Evolutionary conservation across 345 rosid genomes (phyloP).

Genomic region (Heritiera littoralis): DNA sequence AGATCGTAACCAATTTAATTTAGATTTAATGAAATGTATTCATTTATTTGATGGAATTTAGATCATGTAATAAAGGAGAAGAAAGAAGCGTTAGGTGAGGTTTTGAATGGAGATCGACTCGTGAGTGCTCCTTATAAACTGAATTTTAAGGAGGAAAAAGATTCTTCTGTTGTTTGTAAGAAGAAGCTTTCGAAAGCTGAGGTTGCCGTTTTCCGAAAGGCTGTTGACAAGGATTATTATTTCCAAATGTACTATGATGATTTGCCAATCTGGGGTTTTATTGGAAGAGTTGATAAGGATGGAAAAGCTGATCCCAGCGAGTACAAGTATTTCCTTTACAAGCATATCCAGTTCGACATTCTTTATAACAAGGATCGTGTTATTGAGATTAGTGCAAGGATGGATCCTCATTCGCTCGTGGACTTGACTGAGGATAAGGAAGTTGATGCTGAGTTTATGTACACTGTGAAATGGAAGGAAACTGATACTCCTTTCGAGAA

Average conservation of each 20-base stretch:
- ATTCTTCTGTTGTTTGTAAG: conserved; percentile 61
- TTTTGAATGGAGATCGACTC: conserved; percentile 80
- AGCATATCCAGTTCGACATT: conserved; percentile 75
- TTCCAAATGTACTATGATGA: conserved; percentile 93
- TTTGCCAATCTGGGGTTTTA: conserved; percentile 87
- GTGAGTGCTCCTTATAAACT: conserved; percentile 87
- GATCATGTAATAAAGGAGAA: conserved; percentile 71
- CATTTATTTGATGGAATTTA: conserved; percentile 25
- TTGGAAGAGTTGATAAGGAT: conserved; percentile 83
- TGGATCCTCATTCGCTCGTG: conserved; percentile 71
- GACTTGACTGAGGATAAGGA: conserved; percentile 83
- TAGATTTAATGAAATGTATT: not conserved
- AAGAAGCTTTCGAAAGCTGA: conserved; percentile 57
- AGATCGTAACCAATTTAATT: not conserved
- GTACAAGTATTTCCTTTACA: conserved; percentile 66
- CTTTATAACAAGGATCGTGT: conserved; percentile 75
- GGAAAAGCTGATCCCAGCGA: conserved; percentile 60
- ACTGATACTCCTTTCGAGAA: conserved; percentile 77
- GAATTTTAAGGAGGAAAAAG: conserved; percentile 67
- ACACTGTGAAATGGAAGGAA: conserved; percentile 90
- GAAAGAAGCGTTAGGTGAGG: conserved; percentile 91
- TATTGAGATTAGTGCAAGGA: conserved; percentile 65
- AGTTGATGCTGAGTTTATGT: conserved; percentile 75
- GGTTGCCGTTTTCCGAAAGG: conserved; percentile 58
- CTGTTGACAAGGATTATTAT: conserved; percentile 77